Conservation (phyloP, 441 rosid genomes). For the Erodium moschatum region DNA sequence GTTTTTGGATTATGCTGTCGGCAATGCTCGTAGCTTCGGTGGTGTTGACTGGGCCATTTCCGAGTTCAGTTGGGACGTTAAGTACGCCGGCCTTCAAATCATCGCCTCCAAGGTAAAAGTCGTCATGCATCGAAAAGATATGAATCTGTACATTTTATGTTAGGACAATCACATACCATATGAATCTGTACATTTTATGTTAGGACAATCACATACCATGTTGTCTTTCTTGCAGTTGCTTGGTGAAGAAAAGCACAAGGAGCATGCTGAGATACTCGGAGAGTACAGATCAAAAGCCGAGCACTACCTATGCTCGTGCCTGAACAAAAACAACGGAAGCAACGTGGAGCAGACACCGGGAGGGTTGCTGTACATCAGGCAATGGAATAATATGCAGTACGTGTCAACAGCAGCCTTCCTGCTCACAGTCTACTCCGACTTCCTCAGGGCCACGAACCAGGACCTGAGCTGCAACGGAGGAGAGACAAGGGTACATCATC, state of each 20-base stretch:
- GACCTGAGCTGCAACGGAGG: conserved; percentile 37
- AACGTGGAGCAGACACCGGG: conserved; percentile 20
- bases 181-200: too few species aligned
- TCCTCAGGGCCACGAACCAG: background rate
- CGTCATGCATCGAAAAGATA: too few species aligned
- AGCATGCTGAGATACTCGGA: conserved; percentile 8
- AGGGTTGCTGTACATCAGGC: conserved; percentile 20
- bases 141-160: too few species aligned
- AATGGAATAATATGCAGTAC: conserved; percentile 26
- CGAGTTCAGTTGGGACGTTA: conserved; percentile 28
- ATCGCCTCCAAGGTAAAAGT: conserved; percentile 18
- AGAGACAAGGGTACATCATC: conserved; percentile 22
- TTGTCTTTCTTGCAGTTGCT: conserved; percentile 14
- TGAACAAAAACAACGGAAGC: conserved; percentile 18
- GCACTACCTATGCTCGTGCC: conserved; percentile 25
- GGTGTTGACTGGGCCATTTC: conserved; percentile 25
- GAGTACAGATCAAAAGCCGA: conserved; percentile 25
- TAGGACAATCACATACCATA: too few species aligned
- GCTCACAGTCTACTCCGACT: conserved; percentile 20
- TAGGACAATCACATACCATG: too few species aligned
- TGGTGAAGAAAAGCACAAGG: conserved; percentile 18
- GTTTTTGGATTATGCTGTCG: conserved; percentile 17
- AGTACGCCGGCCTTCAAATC: conserved; percentile 25
- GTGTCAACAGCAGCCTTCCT: conserved; percentile 26
- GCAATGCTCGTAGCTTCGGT: conserved; percentile 21